Conservation (phyloP, 1,284 basidiomycete species). For the Ganoderma lingzhi region DNA sequence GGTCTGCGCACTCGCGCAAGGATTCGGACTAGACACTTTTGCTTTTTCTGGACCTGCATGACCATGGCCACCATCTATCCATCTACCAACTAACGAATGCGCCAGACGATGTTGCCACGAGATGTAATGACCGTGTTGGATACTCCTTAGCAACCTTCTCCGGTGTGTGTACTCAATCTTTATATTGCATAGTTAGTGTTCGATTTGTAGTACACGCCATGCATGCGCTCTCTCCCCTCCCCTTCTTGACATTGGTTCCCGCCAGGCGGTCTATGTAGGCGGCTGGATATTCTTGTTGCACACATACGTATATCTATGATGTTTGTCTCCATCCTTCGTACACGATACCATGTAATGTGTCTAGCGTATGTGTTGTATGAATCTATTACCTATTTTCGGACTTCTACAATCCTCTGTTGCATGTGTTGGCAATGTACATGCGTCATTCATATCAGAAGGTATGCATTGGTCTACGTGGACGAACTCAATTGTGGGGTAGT, state of each 20-base stretch:
- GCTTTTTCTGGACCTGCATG: neutral
- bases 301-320: conserved; percentile 2
- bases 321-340: neutral
- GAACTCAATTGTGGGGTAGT: neutral
- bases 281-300: conserved; percentile 7
- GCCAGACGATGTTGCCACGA: conserved; percentile 12
- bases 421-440: neutral
- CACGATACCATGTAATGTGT: conserved; percentile 28
- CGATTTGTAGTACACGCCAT: conserved; percentile 9
- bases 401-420: neutral
- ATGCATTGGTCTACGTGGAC: neutral
- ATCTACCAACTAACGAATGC: conserved; percentile 5
- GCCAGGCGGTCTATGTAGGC: neutral
- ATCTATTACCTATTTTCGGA: conserved; percentile 10
- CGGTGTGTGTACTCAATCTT: conserved; percentile 1
- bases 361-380: conserved; percentile 28
- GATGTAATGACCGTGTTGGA: conserved; percentile 11
- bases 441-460: neutral
- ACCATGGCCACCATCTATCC: neutral
- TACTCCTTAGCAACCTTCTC: neutral
- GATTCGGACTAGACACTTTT: conserved; percentile 14
- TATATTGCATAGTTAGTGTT: neutral
- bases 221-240: neutral
- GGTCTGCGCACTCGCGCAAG: conserved; percentile 22
- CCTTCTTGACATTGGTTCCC: conserved; percentile 3